These are phyloP conservation scores for Melaleuca quinquenervia DNA, from an alignment of 345 rosid genomes.

Conservation along the genomic window DNA sequence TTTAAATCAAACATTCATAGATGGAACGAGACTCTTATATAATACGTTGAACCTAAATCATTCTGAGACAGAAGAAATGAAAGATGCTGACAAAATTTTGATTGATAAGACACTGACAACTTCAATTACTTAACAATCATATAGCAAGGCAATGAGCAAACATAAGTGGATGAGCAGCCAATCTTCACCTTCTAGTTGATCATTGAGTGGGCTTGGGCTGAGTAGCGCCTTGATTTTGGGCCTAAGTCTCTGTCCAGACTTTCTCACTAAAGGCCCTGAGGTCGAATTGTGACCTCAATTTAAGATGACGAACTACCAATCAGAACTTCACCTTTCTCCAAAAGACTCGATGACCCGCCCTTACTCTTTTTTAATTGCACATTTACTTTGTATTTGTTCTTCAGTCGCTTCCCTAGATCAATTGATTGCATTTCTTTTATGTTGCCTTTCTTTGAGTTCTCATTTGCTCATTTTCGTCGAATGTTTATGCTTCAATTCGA, in stretches of 20 bases:
- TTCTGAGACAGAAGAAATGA: neutral
- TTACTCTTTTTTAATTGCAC: too few relatives aligned
- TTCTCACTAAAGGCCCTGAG: neutral
- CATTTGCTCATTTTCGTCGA: too few relatives aligned
- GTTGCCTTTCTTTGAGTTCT: too few relatives aligned
- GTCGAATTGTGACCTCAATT: too few relatives aligned
- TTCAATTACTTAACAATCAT: neutral
- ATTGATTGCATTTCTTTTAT: too few relatives aligned
- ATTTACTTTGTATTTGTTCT: too few relatives aligned
- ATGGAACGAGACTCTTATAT: neutral
- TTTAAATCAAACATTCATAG: rapidly evolving
- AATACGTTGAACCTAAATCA: neutral
- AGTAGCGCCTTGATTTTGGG: neutral
- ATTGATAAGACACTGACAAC: neutral
- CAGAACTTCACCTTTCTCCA: too few relatives aligned
- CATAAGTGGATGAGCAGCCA: neutral
- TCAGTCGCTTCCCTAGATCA: too few relatives aligned
- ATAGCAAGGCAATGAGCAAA: neutral
- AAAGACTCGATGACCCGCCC: too few relatives aligned
- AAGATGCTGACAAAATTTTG: neutral
- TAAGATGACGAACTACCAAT: too few relatives aligned
- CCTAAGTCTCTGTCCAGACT: neutral
- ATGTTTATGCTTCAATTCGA: too few relatives aligned
- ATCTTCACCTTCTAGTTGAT: neutral
- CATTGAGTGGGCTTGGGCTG: neutral